Base-by-base conservation (phyloP, 257 asterid species). In the Solanum appendiculatum region DNA sequence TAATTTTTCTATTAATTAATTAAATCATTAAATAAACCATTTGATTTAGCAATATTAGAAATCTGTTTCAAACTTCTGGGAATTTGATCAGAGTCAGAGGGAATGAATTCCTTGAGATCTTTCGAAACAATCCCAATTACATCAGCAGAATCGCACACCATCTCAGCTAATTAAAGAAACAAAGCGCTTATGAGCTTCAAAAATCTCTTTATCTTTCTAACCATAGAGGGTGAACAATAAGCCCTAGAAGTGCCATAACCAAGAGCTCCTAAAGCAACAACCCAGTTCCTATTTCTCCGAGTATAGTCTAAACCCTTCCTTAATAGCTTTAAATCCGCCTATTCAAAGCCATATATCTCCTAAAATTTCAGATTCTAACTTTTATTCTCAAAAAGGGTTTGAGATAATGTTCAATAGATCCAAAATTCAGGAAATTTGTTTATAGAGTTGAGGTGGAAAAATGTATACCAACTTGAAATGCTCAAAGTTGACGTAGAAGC, bases 61-160 rank as follows among this genome's bases (percentile, higher is more conserved):
- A 95, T 86, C 80, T 95, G 96, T 90, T 90, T 93, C 85, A 94
- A 85, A 85, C 96, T 95, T 23, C 86, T 92, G 34, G 98, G 98
- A 6, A 94, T 88, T 75, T 93, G 91, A 81, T 94, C 89, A 3
- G 96, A 93, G 82, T 95, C 95, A 1, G 98, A 95, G 6, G 85
- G 39, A 14, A 95, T 51, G 66, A 93, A 92, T 13, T 93, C 92
- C 58, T 93, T 94, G 1, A 94, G 8, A 88, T 94, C 97, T 51
- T 88, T 93, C 0, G 97, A 95, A 69, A 94, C 86, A 56, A 93
- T 80, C 84, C 93, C 93, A 80, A 94, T 83, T 20, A 93, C 89
- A 33, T 92, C 93, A 33, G 96, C 91, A 18, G 98, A 92, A 89
- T 94, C 92, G 25, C 96, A 92, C 21, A 93, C 80, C 93, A 90